A percentile compares a stretch with the other conserved stretches of the same genome.
Evolutionary conservation across 164 flowering plant species (phyloP).

Genomic region (Buxus sempervirens): DNA sequence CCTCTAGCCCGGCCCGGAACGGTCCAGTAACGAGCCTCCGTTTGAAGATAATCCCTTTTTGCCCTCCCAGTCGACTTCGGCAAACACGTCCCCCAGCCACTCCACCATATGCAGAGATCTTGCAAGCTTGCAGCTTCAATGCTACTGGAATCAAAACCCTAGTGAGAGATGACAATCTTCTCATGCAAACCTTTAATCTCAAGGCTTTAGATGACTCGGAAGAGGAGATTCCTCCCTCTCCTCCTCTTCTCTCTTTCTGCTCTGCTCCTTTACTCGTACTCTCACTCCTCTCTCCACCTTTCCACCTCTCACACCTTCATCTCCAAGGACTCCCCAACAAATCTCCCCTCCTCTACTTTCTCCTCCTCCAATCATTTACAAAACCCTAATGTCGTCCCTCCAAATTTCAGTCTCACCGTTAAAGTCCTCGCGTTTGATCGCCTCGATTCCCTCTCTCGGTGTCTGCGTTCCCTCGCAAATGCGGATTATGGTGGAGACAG

Average conservation of each 20-base stretch:
- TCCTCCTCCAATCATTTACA: slow-evolving; percentile 10
- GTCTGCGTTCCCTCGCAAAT: slow-evolving; percentile 69
- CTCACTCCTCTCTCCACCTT: slow-evolving; percentile 32
- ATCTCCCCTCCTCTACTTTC: slow-evolving; percentile 2
- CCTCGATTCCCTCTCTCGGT: slow-evolving; percentile 66
- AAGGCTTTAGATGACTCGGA: background rate
- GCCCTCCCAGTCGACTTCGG: too few relatives aligned
- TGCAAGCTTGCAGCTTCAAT: background rate
- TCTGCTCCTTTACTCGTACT: slow-evolving; percentile 29
- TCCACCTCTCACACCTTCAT: slow-evolving; percentile 12
- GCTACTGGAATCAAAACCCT: background rate
- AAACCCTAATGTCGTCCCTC: slow-evolving; percentile 13
- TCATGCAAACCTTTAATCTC: background rate
- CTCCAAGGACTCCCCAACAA: slow-evolving; percentile 3
- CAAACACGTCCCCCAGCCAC: too few relatives aligned
- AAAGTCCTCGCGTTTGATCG: slow-evolving; percentile 85
- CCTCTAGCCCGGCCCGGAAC: too few relatives aligned
- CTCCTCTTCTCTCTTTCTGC: slow-evolving; percentile 35
- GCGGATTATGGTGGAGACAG: slow-evolving; percentile 58
- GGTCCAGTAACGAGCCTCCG: too few relatives aligned
- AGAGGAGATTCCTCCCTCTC: slow-evolving; percentile 30
- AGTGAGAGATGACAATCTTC: background rate
- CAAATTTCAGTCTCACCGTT: slow-evolving; percentile 58
- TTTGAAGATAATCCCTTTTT: too few relatives aligned
- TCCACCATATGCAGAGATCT: background rate